Conservation (phyloP, 495 filamentous ascomycete genomes). For the Massariosphaeria phaeospora region DNA sequence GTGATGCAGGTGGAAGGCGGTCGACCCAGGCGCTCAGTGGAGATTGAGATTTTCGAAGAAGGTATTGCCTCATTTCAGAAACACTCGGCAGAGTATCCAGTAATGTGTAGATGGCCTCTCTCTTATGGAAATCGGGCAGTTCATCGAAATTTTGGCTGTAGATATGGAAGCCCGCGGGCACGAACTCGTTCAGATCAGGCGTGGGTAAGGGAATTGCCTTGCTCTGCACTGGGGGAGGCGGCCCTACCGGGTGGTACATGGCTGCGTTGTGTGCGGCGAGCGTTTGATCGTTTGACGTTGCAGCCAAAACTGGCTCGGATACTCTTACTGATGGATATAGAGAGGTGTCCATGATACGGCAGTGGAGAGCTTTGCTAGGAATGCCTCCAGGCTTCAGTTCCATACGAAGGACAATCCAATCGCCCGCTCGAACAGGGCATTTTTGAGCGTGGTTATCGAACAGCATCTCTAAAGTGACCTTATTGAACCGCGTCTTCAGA, state of each 20-base stretch:
- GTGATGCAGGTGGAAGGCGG: conserved; percentile 59
- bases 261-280: neutral
- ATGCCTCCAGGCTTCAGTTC: conserved; percentile 14
- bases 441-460: conserved; percentile 31
- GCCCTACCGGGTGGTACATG: neutral
- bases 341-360: conserved; percentile 42
- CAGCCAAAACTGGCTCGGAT: conserved; percentile 25
- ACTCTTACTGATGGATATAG: conserved; percentile 37
- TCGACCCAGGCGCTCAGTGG: conserved; percentile 57
- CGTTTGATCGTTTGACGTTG: too few relatives aligned
- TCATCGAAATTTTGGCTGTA: conserved; percentile 58
- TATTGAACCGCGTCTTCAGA: conserved; percentile 34
- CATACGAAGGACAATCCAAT: conserved; percentile 54
- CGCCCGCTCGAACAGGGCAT: conserved; percentile 46
- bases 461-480: conserved; percentile 44
- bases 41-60: conserved; percentile 44
- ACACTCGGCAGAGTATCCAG: conserved; percentile 67
- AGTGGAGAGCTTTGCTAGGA: conserved; percentile 43
- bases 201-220: conserved; percentile 8
- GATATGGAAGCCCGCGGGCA: conserved; percentile 33
- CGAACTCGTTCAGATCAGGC: conserved; percentile 20
- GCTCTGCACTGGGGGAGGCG: neutral
- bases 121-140: conserved; percentile 47
- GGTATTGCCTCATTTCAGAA: conserved; percentile 55
- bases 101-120: conserved; percentile 51